Base-by-base conservation (phyloP, 106 monocot species). In the Acanthochlamys bracteata region DNA sequence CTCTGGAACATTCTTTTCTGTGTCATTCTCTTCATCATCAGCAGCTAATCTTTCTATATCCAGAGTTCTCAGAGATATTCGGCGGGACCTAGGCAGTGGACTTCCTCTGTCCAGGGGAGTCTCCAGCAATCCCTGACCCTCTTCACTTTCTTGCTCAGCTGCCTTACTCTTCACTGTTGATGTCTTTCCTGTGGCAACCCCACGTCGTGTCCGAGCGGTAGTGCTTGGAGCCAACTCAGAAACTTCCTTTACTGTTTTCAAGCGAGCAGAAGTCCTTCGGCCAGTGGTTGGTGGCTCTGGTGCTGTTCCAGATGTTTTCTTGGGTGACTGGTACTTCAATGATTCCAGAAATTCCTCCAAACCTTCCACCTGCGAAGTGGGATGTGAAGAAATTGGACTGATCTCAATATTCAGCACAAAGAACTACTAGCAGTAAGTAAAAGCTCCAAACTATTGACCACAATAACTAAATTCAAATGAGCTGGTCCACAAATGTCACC, bases 361-460 rank as follows among this genome's bases (percentile, higher is more conserved):
- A 45, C 80, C 83, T 56, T 74, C 79, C 9, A 79, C 79, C 79
- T 79, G 47, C 46, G 11, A n/a, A n/a, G n/a, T n/a, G n/a, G n/a
- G n/a, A n/a, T n/a, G n/a, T n/a, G n/a, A n/a, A n/a, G n/a, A n/a
- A n/a, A n/a, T n/a, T n/a, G n/a, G n/a, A n/a, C n/a, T n/a, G n/a
- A n/a, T n/a, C n/a, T n/a, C n/a, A n/a, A n/a, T n/a, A n/a, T n/a
- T n/a, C n/a, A n/a, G n/a, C n/a, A n/a, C n/a, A n/a, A n/a, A n/a
- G n/a, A n/a, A n/a, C n/a, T n/a, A n/a, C n/a, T n/a, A n/a, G n/a
- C n/a, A n/a, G n/a, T n/a, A n/a, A n/a, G n/a, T n/a, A n/a, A n/a
- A n/a, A n/a, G n/a, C n/a, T n/a, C n/a, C n/a, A n/a, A n/a, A n/a
- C n/a, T n/a, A n/a, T n/a, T n/a, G n/a, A n/a, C n/a, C n/a, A n/a